Evolutionary conservation across 2,329 filamentous ascomycete genomes (phyloP).

Genomic region (Chrysoporthe cubensis): DNA sequence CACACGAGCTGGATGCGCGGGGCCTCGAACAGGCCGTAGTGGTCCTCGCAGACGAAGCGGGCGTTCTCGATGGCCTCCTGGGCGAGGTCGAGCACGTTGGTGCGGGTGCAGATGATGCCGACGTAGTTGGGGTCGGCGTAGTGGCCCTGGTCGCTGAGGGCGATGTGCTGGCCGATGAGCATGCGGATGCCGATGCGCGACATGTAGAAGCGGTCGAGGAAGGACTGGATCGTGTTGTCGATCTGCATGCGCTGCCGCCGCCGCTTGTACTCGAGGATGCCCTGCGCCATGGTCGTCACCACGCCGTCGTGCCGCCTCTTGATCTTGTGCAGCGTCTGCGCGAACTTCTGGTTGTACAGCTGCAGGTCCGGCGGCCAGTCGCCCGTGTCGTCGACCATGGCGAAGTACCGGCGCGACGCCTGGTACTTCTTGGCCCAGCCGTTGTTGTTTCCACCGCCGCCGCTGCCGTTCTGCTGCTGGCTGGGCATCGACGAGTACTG

Average conservation of each 20-base stretch:
- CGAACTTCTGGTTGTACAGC: conserved; percentile 91
- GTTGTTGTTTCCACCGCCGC: conserved; percentile 42
- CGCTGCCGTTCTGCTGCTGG: conserved; percentile 42
- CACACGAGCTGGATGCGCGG: conserved; percentile 97
- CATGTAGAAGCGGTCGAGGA: conserved; percentile 99
- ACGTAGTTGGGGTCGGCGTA: conserved; percentile 92
- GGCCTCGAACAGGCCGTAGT: conserved; percentile 96
- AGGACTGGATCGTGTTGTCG: conserved; percentile 94
- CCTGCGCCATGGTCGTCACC: conserved; percentile 96
- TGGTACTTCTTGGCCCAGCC: conserved; percentile 51
- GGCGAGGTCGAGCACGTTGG: conserved; percentile 91
- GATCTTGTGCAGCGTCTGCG: conserved; percentile 87
- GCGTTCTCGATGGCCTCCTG: conserved; percentile 98
- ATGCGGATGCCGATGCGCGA: conserved; percentile 98
- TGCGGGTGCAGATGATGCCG: conserved; percentile 98
- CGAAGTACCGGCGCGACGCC: conserved; percentile 78
- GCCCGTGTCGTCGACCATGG: conserved; percentile 82
- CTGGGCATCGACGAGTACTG: conserved; percentile 69
- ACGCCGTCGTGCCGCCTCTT: conserved; percentile 96
- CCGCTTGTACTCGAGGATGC: conserved; percentile 97
- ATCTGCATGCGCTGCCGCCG: conserved; percentile 97
- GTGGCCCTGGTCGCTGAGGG: conserved; percentile 89
- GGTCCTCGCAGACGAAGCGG: conserved; percentile 98
- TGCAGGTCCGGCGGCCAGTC: conserved; percentile 95
- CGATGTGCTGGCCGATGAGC: conserved; percentile 98